Percentiles rank a stretch among this genome's conserved stretches.
These are phyloP conservation scores for Skeletonema tropicum DNA, from an alignment of 108 stramenopile species.

Conservation along the genomic window DNA sequence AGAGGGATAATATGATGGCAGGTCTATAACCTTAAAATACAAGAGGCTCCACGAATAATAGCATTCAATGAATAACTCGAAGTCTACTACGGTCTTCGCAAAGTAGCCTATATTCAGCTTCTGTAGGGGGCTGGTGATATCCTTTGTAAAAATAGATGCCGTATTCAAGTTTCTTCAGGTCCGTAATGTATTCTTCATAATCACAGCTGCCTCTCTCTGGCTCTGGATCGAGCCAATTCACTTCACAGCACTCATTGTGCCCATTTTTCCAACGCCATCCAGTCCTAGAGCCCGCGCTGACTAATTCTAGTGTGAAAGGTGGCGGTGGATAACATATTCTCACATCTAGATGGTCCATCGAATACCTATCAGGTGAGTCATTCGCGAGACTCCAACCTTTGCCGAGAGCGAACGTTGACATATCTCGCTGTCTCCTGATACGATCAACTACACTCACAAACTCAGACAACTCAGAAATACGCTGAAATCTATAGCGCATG, in stretches of 20 bases:
- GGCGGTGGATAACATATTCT: background rate
- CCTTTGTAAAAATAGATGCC: background rate
- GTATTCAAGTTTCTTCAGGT: background rate
- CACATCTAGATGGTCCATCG: background rate
- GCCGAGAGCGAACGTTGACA: background rate
- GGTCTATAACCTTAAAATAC: too few species aligned
- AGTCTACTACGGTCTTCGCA: background rate
- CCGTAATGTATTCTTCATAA: background rate
- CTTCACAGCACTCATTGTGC: background rate
- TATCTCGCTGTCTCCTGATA: background rate
- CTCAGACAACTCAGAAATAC: background rate
- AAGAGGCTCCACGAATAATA: too few species aligned
- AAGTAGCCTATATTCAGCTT: background rate
- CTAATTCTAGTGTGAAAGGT: background rate
- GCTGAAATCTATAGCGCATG: background rate
- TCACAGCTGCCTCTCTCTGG: background rate
- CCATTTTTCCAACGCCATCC: background rate
- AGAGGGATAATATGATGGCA: background rate
- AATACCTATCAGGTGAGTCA: background rate
- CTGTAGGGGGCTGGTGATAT: background rate
- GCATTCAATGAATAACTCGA: too few species aligned
- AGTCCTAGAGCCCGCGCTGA: background rate
- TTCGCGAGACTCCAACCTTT: background rate
- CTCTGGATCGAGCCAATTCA: background rate
- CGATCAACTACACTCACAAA: background rate